Evolutionary conservation across 2,329 filamentous ascomycete species (phyloP), one percentile per base, ranked within the genome.

Genomic region (Dactylonectria macrodidyma): DNA sequence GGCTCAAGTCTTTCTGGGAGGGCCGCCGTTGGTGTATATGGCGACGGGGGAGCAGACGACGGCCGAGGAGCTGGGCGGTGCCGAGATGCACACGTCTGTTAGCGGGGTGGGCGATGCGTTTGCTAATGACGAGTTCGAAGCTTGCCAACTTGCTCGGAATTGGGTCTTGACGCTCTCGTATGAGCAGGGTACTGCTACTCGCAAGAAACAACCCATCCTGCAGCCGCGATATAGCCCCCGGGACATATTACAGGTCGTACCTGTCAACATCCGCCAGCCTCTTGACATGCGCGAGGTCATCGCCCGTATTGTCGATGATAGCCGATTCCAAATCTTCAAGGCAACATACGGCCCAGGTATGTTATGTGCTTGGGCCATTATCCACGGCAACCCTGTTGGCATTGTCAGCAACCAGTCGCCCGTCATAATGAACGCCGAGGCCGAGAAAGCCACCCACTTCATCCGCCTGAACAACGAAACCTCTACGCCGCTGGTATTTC

Each of bases 21-120:
- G 83, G 0, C 83, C 83, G 0, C 83, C 83, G 0, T 74, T 85
- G 9, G 83, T 85, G 1, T 83, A 84, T 65, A 84, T 84, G 83
- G 83, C 83, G 0, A 85, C 83, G 0, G 83, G 83, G 2, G 83
- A 85, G 58, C 68, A 80, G 0, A 78, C 82, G 19, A 80, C 74
- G 1, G 81, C 83, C 0, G 84, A 85, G 63, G 77, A 76, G 48
- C 74, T 85, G 1, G 83, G 84, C 5, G 83, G 84, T n/a, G 83
- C 82, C 3, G 75, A 78, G 19, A 78, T 83, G 14, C 83, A 84
- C 67, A 80, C 78, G 1, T 80, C 75, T 1, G 65, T 79, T 0
- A 84, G 82, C 5, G 83, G 83, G 0, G 74, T 85, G 1, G 81
- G 82, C 0, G 83, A 85, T 65, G 80, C 84, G 57, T 77, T 85